These are phyloP conservation scores for Yarrowia galli DNA, from an alignment of 1,139 yeast genomes.

Conservation along the genomic window DNA sequence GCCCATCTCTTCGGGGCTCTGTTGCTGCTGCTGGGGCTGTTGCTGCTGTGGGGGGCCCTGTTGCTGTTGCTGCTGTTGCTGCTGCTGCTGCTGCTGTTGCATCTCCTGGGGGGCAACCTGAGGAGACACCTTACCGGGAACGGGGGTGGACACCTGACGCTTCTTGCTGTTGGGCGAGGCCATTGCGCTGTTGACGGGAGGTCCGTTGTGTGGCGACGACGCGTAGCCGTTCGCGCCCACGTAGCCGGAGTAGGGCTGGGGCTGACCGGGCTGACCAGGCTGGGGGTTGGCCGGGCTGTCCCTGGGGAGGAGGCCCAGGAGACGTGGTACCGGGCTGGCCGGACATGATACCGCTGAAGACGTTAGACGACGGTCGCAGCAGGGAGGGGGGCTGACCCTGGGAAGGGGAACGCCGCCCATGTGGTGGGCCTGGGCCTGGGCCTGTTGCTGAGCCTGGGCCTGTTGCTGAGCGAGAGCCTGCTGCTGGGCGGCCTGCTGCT, in stretches of 20 bases:
- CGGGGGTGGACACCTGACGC: slow-evolving; percentile 40
- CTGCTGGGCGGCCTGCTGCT: slow-evolving; percentile 41
- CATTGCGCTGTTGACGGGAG: slow-evolving; percentile 43
- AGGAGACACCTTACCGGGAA: slow-evolving; percentile 40
- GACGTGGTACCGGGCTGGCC: slow-evolving; percentile 48
- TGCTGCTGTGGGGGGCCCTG: slow-evolving; percentile 41
- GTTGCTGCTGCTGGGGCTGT: slow-evolving; percentile 41
- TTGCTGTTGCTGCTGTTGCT: slow-evolving; percentile 43
- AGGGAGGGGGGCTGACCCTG: slow-evolving; percentile 46
- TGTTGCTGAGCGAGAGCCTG: slow-evolving; percentile 43
- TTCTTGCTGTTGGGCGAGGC: slow-evolving; percentile 41
- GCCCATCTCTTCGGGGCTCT: slow-evolving; percentile 52
- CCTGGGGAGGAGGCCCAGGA: slow-evolving; percentile 42
- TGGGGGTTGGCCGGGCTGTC: slow-evolving; percentile 44
- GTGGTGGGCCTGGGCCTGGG: slow-evolving; percentile 43
- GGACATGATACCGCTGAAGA: slow-evolving; percentile 50
- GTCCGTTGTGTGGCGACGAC: slow-evolving; percentile 40
- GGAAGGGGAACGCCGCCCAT: slow-evolving; percentile 45
- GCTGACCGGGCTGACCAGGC: slow-evolving; percentile 40
- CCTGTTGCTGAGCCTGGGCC: slow-evolving; percentile 43
- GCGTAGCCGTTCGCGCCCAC: slow-evolving; percentile 41
- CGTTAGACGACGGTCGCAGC: slow-evolving; percentile 48
- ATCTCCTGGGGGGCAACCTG: slow-evolving; percentile 41
- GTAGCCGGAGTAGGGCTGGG: slow-evolving; percentile 39
- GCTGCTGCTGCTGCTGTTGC: slow-evolving; percentile 42